These are phyloP conservation scores for Dioscorea alata DNA, from an alignment of 106 monocot species.

Conservation along the genomic window DNA sequence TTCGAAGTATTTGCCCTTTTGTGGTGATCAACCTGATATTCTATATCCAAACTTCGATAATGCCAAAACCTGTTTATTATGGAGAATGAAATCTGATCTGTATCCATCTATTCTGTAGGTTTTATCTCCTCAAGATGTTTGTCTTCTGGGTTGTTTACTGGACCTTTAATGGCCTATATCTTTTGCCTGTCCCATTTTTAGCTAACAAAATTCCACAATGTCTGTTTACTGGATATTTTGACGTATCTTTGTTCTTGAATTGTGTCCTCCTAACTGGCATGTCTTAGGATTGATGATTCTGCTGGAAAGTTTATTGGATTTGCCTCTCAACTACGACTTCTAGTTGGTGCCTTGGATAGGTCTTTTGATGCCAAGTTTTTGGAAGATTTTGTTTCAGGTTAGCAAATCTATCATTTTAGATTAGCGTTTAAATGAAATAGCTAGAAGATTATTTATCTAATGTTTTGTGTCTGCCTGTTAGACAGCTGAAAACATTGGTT, in stretches of 20 bases:
- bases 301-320: slow-evolving; percentile 59
- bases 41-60: no score
- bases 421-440: no score
- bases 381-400: slow-evolving; percentile 94
- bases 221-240: no score
- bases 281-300: slow-evolving; percentile 66
- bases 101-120: no score
- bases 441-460: not conserved
- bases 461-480: slow-evolving; percentile 35
- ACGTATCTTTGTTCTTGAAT: not conserved
- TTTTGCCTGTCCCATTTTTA: not conserved
- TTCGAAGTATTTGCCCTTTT: no score
- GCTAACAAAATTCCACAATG: no score
- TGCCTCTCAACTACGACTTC: slow-evolving; percentile 63
- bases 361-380: slow-evolving; percentile 75
- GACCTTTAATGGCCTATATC: no score
- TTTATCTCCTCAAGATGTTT: no score
- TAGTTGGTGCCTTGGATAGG: slow-evolving; percentile 53
- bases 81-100: no score
- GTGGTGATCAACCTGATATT: no score
- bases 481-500: slow-evolving; percentile 76
- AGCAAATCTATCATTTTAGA: not conserved
- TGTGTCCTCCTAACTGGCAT: not conserved
- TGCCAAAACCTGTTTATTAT: no score
- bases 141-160: no score